These are phyloP conservation scores for Meyerozyma elateridarum DNA, from an alignment of 1,139 yeast genomes.

Conservation along the genomic window DNA sequence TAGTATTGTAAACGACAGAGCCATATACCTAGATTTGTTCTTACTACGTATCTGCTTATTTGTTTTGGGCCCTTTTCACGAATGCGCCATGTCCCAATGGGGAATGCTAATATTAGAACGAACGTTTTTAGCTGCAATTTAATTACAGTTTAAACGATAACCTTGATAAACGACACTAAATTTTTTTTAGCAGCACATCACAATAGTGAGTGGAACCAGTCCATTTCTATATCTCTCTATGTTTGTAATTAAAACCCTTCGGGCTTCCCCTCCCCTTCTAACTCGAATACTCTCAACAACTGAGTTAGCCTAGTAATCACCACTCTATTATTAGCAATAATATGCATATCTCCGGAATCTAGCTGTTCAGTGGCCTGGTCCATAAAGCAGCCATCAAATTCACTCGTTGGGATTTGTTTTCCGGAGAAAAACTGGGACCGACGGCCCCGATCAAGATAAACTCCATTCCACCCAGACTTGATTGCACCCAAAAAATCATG, in stretches of 20 bases:
- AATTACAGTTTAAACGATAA: background rate
- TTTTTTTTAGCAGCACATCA: background rate
- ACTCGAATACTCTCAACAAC: slow-evolving; percentile 17
- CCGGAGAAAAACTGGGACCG: slow-evolving; percentile 19
- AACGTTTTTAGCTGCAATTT: no score
- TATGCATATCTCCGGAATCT: slow-evolving; percentile 10
- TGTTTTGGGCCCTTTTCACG: no score
- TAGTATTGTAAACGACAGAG: no score
- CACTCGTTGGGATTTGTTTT: slow-evolving; percentile 5
- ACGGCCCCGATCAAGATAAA: slow-evolving; percentile 44
- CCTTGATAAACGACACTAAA: slow-evolving; percentile 2
- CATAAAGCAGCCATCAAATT: slow-evolving; percentile 10
- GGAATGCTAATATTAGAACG: no score
- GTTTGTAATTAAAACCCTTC: background rate
- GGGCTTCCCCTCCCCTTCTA: slow-evolving; percentile 1
- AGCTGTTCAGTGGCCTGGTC: slow-evolving; percentile 8
- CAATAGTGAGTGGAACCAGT: slow-evolving; percentile 6
- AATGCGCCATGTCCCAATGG: slow-evolving; percentile 2
- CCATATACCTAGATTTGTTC: no score
- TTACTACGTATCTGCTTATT: no score
- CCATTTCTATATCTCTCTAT: background rate
- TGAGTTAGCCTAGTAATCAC: slow-evolving; percentile 26
- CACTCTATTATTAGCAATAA: slow-evolving; percentile 34
- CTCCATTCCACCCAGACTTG: slow-evolving; percentile 58
- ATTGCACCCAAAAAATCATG: slow-evolving; percentile 52